Percentiles rank a stretch among this genome's conserved stretches.
phyloP scores from a whole-genome alignment of 2,329 filamentous ascomycete genomes.

The Colletotrichum tanaceti region DNA sequence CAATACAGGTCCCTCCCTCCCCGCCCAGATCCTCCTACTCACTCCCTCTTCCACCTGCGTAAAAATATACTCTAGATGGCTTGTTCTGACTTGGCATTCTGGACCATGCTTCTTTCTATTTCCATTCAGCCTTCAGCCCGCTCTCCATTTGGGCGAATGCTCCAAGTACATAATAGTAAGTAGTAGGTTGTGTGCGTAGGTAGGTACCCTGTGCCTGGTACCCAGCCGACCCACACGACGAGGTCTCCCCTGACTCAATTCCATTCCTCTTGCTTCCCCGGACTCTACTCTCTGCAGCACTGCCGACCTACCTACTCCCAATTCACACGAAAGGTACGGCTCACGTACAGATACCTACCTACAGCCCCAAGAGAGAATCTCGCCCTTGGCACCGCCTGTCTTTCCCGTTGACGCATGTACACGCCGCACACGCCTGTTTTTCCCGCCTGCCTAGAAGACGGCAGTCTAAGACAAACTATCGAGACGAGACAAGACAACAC shows the following conservation, averaged over 20 bases:
- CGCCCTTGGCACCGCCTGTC: constrained; percentile 3
- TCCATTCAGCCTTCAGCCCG: not conserved
- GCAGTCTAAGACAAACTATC: constrained; percentile 27
- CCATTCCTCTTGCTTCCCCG: constrained; percentile 29
- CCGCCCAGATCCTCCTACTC: not conserved
- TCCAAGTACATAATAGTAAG: too few species aligned
- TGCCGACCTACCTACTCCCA: not conserved
- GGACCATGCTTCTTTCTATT: not conserved
- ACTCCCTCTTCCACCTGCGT: constrained; percentile 2
- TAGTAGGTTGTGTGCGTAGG: not conserved
- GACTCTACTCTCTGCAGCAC: constrained; percentile 39
- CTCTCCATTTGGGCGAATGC: constrained; percentile 14
- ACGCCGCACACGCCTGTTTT: constrained; percentile 14
- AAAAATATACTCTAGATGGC: too few species aligned
- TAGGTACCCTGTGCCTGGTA: too few species aligned
- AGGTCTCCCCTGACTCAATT: constrained; percentile 22
- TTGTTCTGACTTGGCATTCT: not conserved
- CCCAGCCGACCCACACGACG: constrained; percentile 10
- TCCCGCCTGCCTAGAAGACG: not conserved
- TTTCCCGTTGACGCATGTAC: constrained; percentile 12
- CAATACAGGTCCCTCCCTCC: not conserved
- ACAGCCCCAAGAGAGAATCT: constrained; percentile 4
- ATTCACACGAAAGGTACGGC: constrained; percentile 27
- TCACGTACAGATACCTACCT: constrained; percentile 23
- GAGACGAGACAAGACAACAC: constrained; percentile 19